These are phyloP conservation scores for Hymenoscyphus fructigenus DNA, from an alignment of 2,329 filamentous ascomycete genomes.

Conservation along the genomic window DNA sequence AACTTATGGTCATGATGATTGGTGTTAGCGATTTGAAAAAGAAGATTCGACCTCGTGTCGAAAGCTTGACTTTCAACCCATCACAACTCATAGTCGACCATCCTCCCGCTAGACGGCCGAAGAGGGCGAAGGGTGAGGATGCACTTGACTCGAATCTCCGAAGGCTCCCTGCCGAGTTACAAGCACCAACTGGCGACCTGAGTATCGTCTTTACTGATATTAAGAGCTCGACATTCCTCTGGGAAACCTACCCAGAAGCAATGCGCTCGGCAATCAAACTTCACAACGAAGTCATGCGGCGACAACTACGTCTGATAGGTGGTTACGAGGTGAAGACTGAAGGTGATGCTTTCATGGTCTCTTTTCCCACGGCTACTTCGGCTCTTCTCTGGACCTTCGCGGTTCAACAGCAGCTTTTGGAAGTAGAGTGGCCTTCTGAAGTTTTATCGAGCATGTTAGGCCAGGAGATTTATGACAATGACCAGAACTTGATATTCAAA, in stretches of 20 bases:
- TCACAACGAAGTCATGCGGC: conserved; percentile 95
- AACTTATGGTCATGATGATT: conserved; percentile 99
- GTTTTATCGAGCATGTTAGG: conserved; percentile 85
- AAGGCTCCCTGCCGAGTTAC: conserved; percentile 84
- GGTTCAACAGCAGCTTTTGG: conserved; percentile 82
- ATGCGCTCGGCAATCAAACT: conserved; percentile 97
- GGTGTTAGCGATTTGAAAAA: conserved; percentile 89
- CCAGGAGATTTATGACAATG: conserved; percentile 77
- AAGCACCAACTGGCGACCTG: conserved; percentile 85
- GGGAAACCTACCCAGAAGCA: conserved; percentile 91
- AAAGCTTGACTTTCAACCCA: conserved; percentile 77
- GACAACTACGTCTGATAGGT: conserved; percentile 88
- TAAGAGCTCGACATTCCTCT: conserved; percentile 94
- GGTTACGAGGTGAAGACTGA: conserved; percentile 99
- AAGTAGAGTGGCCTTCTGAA: conserved; percentile 90
- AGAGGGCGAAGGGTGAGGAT: conserved; percentile 54
- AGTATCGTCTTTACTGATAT: conserved; percentile 98
- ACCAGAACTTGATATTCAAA: conserved; percentile 87
- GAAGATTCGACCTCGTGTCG: conserved; percentile 67
- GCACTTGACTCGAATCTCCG: conserved; percentile 84
- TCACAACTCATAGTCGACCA: conserved; percentile 72
- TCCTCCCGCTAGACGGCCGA: conserved; percentile 63
- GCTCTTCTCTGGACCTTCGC: conserved; percentile 96
- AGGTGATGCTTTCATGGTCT: conserved; percentile 99
- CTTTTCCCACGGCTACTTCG: conserved; percentile 92